These are phyloP conservation scores for Liriodendron chinense DNA, from an alignment of 164 flowering plant species.

Conservation along the genomic window DNA sequence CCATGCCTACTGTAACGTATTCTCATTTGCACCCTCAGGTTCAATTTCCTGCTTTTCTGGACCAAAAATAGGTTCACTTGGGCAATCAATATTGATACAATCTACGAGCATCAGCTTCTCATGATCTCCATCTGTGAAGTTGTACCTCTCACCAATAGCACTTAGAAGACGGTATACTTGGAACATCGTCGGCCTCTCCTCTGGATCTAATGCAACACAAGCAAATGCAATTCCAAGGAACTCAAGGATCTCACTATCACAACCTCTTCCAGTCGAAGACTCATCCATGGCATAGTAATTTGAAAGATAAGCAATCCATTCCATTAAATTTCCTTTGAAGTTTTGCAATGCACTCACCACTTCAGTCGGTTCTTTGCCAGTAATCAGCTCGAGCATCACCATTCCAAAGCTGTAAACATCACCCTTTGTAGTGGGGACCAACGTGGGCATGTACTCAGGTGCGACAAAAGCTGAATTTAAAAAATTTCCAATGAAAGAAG, in stretches of 20 bases:
- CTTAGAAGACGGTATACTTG: conserved; percentile 24
- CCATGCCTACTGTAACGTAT: not conserved
- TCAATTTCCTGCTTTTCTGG: not conserved
- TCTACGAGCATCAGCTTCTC: conserved; percentile 6
- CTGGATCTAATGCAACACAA: conserved; percentile 18
- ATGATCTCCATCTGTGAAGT: conserved; percentile 19
- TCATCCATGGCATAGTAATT: conserved; percentile 15
- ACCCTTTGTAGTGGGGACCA: conserved; percentile 21
- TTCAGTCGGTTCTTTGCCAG: conserved; percentile 21
- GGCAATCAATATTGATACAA: not conserved
- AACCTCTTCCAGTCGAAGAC: conserved; percentile 13
- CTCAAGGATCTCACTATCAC: conserved; percentile 16
- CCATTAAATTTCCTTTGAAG: conserved; percentile 21
- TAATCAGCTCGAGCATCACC: conserved; percentile 24
- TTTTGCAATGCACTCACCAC: conserved; percentile 15
- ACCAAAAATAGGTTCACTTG: conserved; percentile 17
- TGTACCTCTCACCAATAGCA: conserved; percentile 19
- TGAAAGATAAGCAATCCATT: conserved; percentile 17
- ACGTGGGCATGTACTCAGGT: conserved; percentile 18
- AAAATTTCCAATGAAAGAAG: conserved; percentile 17
- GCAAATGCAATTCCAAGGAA: conserved; percentile 18
- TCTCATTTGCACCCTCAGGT: not conserved
- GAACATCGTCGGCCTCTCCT: conserved; percentile 26
- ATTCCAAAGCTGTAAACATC: conserved; percentile 29
- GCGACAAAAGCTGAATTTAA: conserved; percentile 19